Evolutionary conservation across 2,329 filamentous ascomycete genomes (phyloP).

Genomic region (Stachybotrys elegans): DNA sequence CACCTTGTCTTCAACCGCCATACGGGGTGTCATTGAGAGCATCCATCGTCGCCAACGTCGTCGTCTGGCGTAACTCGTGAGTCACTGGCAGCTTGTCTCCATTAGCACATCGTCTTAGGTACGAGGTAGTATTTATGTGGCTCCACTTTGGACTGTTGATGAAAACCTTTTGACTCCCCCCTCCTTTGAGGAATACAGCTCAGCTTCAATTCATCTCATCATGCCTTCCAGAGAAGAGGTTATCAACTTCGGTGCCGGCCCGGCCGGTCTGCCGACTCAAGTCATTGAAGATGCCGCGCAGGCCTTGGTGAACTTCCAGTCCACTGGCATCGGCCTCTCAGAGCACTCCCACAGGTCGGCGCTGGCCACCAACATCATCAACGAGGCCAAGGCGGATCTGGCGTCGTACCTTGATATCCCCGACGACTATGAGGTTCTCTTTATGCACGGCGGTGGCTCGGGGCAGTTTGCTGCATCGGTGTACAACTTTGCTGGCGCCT

Average conservation of each 20-base stretch:
- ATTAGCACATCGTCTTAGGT: too few relatives aligned
- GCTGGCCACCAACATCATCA: slow-evolving; percentile 73
- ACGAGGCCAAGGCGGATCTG: slow-evolving; percentile 71
- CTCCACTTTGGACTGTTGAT: too few relatives aligned
- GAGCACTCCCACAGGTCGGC: slow-evolving; percentile 87
- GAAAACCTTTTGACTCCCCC: too few relatives aligned
- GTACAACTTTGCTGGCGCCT: not conserved
- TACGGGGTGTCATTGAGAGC: too few relatives aligned
- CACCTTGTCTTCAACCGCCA: too few relatives aligned
- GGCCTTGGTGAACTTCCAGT: slow-evolving; percentile 76
- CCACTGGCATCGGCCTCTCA: slow-evolving; percentile 76
- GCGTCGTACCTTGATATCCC: slow-evolving; percentile 74
- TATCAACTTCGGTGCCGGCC: slow-evolving; percentile 86
- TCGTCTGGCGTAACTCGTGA: too few relatives aligned
- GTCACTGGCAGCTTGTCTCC: too few relatives aligned
- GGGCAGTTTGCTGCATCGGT: slow-evolving; percentile 59
- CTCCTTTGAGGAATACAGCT: too few relatives aligned
- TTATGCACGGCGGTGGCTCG: slow-evolving; percentile 82
- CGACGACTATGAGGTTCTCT: slow-evolving; percentile 79
- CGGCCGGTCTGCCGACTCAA: slow-evolving; percentile 75
- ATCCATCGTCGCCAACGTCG: too few relatives aligned
- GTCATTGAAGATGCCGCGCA: slow-evolving; percentile 73
- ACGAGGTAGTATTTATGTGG: too few relatives aligned
- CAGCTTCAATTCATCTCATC: too few relatives aligned
- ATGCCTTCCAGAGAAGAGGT: slow-evolving; percentile 74